Base-by-base conservation (phyloP, 2,329 filamentous ascomycete genomes). In the Paracorniculantispora psalliotae region DNA sequence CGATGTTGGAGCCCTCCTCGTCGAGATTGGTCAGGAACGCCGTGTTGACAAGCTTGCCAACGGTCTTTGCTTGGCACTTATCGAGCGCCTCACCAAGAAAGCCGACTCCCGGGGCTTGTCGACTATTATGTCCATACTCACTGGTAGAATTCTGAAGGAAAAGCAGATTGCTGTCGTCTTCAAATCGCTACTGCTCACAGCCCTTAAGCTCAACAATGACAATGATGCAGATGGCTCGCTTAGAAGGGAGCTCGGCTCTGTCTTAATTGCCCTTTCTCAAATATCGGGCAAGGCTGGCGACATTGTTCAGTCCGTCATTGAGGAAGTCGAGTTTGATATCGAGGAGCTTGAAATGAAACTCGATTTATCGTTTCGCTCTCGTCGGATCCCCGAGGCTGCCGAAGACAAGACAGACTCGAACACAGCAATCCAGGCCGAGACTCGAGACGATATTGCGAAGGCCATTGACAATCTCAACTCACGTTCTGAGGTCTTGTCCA, bases 321-420 rank as follows among this genome's bases (percentile, higher is more conserved):
- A 84, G 37, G 83, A 88, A 43, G 81, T 85, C 8, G 82, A 87
- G 13, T 80, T 91, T 61, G 88, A 94, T 66, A 82, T 94, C 47
- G 84, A 91, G 61, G 82, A 86, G 50, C 75, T 94, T 19, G 90
- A 94, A 73, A 81, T 90, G 74, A 88, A 85, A 64, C 78, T 96
- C 21, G 87, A 90, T 58, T 83, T 87, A 9, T 83, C 86, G 10
- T 83, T 92, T 61, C 82, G 87, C 43, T 81, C 82, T 8, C 77
- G 65, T 59, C 77, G 81, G 47, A 72, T 83, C 19, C 75, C 80
- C n/a, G 76, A 78, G 54, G 65, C 76, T 2, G 69, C 75, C 25
- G 75, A 79, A 50, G 79, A 81, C 28, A 81, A 85, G 63, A 78
- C 63, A 7, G 62, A 71, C 61, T 67, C 66, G 1, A 63, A 70